Base-by-base conservation (phyloP, 1,284 basidiomycete species). In the Malassezia psittaci region DNA sequence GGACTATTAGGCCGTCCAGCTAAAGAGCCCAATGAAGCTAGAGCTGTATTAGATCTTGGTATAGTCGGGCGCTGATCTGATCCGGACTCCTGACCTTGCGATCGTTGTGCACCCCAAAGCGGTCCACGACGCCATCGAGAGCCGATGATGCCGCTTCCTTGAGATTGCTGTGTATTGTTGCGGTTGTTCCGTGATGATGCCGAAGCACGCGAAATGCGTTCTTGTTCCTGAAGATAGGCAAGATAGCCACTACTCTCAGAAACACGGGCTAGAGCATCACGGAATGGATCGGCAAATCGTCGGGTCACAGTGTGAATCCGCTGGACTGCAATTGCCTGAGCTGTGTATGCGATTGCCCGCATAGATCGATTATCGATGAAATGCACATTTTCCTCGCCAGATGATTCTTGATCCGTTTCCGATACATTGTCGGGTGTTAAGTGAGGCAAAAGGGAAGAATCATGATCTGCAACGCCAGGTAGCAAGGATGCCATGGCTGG, bases 271-370 rank as follows among this genome's bases (percentile, higher is more conserved):
- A 72, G 48, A 13, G 59, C 57, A 47, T 66, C 62, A 9, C 68
- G 61, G 62, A 72, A 64, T 18, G 71, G 71, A 48, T 74, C 71
- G n/a, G 62, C 54, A 51, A 67, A 74, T 5, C 71, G 55, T 15
- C 71, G 59, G 1, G 69, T 72, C 12, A 72, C 68, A 5, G 67
- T 61, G 51, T 74, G 71, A 36, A 56, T 59, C 9, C 69, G 68
- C 42, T 66, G 64, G 2, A 65, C 52, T 21, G 68, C 60, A 24
- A 67, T 60, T n/a, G 68, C 69, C 35, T 69, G 65, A 7, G 61
- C 65, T 4, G 71, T 74, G 39, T 66, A 63, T 12, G 68, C 71
- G 24, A 74, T 70, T 1, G 71, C 67, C 19, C 69, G 62, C 49
- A 74, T 66, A 38, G 68, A 59, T 7, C 33, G 48, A n/a, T 65